Percentiles rank a stretch among this genome's conserved stretches.
These are phyloP conservation scores for Annulohypoxylon nitens DNA, from an alignment of 495 filamentous ascomycete species.

Conservation along the genomic window DNA sequence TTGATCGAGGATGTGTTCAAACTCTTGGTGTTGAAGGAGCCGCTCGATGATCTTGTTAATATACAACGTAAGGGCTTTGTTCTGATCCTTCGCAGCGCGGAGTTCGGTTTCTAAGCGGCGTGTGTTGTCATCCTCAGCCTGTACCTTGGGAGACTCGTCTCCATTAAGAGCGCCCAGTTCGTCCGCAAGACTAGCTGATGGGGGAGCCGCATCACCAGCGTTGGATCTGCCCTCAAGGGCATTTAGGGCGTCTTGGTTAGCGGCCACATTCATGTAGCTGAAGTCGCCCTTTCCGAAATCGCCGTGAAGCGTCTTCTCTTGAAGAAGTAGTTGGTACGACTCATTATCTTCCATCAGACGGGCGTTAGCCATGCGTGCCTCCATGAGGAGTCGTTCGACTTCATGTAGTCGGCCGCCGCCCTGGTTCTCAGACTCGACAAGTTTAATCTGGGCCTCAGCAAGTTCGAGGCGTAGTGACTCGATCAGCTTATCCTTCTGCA, in stretches of 20 bases:
- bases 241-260: constrained; percentile 68
- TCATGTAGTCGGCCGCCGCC: constrained; percentile 87
- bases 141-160: constrained; percentile 64
- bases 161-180: constrained; percentile 72
- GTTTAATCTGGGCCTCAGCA: constrained; percentile 93
- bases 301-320: constrained; percentile 92
- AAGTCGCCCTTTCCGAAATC: constrained; percentile 88
- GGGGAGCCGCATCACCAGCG: constrained; percentile 50
- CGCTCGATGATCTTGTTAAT: constrained; percentile 99
- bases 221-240: constrained; percentile 66
- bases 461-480: constrained; percentile 91
- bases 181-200: constrained; percentile 83
- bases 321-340: constrained; percentile 93
- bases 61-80: constrained; percentile 95
- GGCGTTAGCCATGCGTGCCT: constrained; percentile 93
- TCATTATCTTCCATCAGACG: constrained; percentile 98
- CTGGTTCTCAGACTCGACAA: constrained; percentile 93
- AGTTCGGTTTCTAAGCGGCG: constrained; percentile 82
- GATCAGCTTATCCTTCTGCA: constrained; percentile 96
- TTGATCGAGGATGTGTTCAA: constrained; percentile 91
- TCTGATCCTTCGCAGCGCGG: constrained; percentile 88
- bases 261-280: constrained; percentile 72
- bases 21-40: constrained; percentile 91
- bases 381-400: constrained; percentile 87
- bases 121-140: constrained; percentile 65